phyloP scores from a whole-genome alignment of 352 stramenopile species.

The Phytophthora quininea region DNA sequence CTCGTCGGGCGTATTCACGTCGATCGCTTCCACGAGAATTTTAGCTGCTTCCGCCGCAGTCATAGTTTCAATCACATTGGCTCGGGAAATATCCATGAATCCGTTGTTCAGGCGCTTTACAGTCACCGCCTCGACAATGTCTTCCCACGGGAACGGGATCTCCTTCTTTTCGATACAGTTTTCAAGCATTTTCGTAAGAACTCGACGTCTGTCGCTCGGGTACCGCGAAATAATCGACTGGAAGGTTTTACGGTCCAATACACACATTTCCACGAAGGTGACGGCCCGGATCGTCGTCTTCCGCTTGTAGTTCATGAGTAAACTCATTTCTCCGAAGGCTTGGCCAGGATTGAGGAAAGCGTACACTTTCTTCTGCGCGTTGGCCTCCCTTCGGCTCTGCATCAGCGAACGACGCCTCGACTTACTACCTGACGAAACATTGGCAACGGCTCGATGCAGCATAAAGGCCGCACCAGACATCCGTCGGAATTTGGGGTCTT shows the following conservation, averaged over 20 bases:
- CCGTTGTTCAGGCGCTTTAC: neutral
- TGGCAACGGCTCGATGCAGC: no score
- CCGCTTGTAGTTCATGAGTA: slow-evolving; percentile 31
- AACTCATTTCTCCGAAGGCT: slow-evolving; percentile 35
- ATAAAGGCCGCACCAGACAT: no score
- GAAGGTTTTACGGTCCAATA: slow-evolving; percentile 3
- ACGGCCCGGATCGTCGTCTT: slow-evolving; percentile 13
- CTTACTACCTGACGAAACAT: neutral
- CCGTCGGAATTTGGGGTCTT: no score
- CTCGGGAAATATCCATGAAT: neutral
- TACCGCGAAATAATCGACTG: neutral
- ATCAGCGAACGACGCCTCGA: neutral
- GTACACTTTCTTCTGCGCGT: neutral
- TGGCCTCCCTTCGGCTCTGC: neutral
- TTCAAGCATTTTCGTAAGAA: slow-evolving; percentile 1
- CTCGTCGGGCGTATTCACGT: neutral
- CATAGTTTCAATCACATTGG: neutral
- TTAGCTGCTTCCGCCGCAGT: neutral
- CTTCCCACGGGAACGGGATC: neutral
- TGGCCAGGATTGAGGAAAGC: slow-evolving; percentile 3
- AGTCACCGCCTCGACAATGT: neutral
- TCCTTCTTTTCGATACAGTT: slow-evolving; percentile 1
- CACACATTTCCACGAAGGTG: slow-evolving; percentile 25
- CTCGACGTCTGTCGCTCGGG: neutral
- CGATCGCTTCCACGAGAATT: neutral